Conservation (phyloP, 2,329 filamentous ascomycete species). For the Fusarium sp. region DNA sequence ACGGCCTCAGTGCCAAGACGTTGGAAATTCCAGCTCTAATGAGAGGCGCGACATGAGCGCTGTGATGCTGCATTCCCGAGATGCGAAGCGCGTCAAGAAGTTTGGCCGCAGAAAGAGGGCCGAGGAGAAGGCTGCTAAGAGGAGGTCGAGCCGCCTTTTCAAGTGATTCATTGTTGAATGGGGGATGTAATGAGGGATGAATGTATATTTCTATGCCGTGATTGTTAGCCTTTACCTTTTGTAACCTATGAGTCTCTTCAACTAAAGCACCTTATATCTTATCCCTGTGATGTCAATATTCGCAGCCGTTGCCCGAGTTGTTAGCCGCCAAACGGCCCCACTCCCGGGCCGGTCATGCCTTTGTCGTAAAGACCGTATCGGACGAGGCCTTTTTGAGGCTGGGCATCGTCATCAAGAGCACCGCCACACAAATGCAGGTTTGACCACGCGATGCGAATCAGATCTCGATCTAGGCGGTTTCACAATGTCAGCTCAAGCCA, state of each 20-base stretch:
- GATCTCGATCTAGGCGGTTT: not conserved
- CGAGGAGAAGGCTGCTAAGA: slow-evolving; percentile 23
- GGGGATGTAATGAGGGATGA: slow-evolving; percentile 8
- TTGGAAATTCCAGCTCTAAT: slow-evolving; percentile 55
- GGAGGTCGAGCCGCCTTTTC: slow-evolving; percentile 32
- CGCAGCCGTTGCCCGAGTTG: not conserved
- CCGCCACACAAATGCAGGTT: slow-evolving; percentile 18
- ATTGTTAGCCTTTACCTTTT: slow-evolving; percentile 4
- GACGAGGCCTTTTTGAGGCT: not conserved
- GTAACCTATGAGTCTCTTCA: not conserved
- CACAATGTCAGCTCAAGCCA: slow-evolving; percentile 5
- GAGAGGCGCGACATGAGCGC: slow-evolving; percentile 54
- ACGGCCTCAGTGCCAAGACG: slow-evolving; percentile 66
- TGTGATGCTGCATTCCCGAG: slow-evolving; percentile 59
- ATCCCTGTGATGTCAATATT: not conserved
- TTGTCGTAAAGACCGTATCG: slow-evolving; percentile 2
- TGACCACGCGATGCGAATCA: not conserved
- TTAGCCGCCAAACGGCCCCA: slow-evolving; percentile 4
- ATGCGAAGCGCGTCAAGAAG: slow-evolving; percentile 61
- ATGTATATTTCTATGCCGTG: slow-evolving; percentile 4
- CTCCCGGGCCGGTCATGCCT: not conserved
- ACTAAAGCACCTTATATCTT: not conserved
- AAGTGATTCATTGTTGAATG: not conserved
- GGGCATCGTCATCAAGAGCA: slow-evolving; percentile 19
- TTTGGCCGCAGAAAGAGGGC: slow-evolving; percentile 51